phyloP scores from a whole-genome alignment of 805 yeast genomes.

The Saturnispora halmiae region DNA sequence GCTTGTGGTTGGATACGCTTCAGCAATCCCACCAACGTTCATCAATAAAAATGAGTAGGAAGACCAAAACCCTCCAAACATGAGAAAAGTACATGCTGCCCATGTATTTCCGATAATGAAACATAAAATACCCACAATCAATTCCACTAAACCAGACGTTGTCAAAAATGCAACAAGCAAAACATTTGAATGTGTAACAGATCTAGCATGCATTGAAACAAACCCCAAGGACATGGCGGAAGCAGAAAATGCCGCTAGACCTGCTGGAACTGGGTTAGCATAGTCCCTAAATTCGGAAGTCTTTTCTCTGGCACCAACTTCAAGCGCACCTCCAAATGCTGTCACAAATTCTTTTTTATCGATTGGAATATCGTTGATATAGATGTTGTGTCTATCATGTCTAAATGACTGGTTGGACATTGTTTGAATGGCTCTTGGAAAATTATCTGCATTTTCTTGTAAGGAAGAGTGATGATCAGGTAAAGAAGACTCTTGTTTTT shows the following conservation, averaged over 20 bases:
- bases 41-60: constrained; percentile 39
- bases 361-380: constrained; percentile 35
- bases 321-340: constrained; percentile 55
- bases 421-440: constrained; percentile 11
- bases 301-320: constrained; percentile 32
- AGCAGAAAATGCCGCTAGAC: constrained; percentile 40
- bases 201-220: constrained; percentile 37
- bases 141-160: constrained; percentile 42
- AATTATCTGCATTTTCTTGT: background rate
- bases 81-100: constrained; percentile 44
- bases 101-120: constrained; percentile 44
- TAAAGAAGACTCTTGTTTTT: constrained; percentile 16
- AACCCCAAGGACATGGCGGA: constrained; percentile 42
- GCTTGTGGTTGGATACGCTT: constrained; percentile 30
- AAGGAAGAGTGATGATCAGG: background rate
- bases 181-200: constrained; percentile 35
- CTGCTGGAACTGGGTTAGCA: constrained; percentile 47
- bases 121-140: constrained; percentile 45
- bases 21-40: constrained; percentile 34
- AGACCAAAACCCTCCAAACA: constrained; percentile 50
- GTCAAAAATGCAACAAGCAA: constrained; percentile 39
- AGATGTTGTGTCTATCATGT: constrained; percentile 34
- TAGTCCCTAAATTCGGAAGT: constrained; percentile 22
- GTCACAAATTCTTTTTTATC: constrained; percentile 46
- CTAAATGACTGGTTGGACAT: constrained; percentile 24